Percentiles rank a stretch among this genome's conserved stretches.
phyloP scores from a whole-genome alignment of 2,329 filamentous ascomycete species.

The Paramyrothecium roridum region DNA sequence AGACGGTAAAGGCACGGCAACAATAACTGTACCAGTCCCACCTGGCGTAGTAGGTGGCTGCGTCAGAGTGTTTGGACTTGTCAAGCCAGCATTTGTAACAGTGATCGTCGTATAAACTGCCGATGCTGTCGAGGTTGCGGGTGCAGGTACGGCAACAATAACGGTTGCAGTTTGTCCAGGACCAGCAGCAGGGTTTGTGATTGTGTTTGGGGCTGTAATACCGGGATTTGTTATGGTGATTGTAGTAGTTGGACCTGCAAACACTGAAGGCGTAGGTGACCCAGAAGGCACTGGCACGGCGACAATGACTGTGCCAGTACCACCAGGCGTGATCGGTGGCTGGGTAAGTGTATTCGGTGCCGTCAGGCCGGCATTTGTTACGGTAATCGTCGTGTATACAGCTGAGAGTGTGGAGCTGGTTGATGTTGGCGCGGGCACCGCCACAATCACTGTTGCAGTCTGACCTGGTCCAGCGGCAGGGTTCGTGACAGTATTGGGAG shows the following conservation, averaged over 20 bases:
- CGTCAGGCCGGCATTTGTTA: neutral
- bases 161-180: neutral
- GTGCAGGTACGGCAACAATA: neutral
- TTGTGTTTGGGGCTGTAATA: neutral
- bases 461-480: neutral
- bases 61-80: neutral
- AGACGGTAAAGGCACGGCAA: neutral
- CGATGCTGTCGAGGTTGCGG: neutral
- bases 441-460: neutral
- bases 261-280: neutral
- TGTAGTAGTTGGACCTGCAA: neutral
- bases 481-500: neutral
- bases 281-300: neutral
- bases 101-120: neutral
- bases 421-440: neutral
- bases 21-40: neutral
- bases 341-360: neutral
- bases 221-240: neutral
- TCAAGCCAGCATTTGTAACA: neutral
- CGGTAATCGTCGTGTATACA: neutral
- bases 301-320: neutral
- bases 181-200: neutral
- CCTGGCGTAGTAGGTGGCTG: neutral
- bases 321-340: neutral
- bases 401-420: neutral